phyloP scores from a whole-genome alignment of 1,284 basidiomycete species.

The Microstroma glucosiphilum region DNA sequence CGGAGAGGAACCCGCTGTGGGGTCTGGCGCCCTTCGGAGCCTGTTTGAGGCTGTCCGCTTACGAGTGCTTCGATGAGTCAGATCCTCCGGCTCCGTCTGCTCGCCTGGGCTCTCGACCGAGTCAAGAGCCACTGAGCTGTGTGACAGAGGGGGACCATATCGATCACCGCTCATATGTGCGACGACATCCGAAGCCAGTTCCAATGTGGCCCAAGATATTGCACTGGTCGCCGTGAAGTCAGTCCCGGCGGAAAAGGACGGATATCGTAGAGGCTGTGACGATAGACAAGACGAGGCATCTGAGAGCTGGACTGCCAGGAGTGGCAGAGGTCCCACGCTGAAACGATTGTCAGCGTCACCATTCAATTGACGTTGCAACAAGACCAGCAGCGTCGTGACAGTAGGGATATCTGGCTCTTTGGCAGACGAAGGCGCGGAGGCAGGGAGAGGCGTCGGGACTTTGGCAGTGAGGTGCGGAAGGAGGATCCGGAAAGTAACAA shows the following conservation, averaged over 20 bases:
- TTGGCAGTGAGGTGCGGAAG: conserved; percentile 14
- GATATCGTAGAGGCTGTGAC: conserved; percentile 54
- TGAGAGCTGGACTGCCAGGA: neutral
- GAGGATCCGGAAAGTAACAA: conserved; percentile 26
- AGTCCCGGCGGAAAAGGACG: conserved; percentile 64
- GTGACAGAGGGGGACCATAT: neutral
- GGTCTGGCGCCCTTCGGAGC: neutral
- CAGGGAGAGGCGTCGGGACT: neutral
- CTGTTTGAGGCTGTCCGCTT: neutral
- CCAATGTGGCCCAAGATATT: conserved; percentile 70
- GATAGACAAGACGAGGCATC: neutral
- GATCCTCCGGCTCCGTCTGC: too few relatives aligned
- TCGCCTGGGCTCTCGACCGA: too few relatives aligned
- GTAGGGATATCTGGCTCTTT: neutral
- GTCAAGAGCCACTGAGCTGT: neutral
- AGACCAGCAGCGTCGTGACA: neutral
- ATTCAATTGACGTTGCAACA: neutral
- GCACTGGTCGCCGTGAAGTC: conserved; percentile 67
- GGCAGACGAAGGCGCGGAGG: neutral
- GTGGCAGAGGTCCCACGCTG: conserved; percentile 7
- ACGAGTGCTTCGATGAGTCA: neutral
- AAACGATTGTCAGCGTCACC: conserved; percentile 13
- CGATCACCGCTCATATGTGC: neutral
- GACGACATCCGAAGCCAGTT: conserved; percentile 67
- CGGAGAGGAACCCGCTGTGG: neutral